Base-by-base conservation (phyloP, 495 filamentous ascomycete genomes). In the Penicillium steckii region DNA sequence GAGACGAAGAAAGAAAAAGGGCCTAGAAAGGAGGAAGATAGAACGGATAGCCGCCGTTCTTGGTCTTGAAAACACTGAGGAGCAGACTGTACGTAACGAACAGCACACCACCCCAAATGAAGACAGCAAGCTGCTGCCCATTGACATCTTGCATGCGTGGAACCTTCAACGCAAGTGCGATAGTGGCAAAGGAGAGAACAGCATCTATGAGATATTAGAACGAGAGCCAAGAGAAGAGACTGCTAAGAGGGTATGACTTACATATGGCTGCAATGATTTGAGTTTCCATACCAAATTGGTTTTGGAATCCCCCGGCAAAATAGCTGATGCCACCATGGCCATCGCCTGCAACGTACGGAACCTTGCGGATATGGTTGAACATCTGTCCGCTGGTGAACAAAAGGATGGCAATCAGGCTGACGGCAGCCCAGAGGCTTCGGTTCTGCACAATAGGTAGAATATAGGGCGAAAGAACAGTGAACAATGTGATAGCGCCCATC, bases 291-390 rank as follows among this genome's bases (percentile, higher is more conserved):
- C 95, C 94, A 65, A 87, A 96, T 66, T 99, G 94, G 64, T 86
- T 97, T 62, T 91, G 90, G 65, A 97, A 99, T 1, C 94, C 94
- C 40, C 82, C 82, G 3, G 95, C 94, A 69, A 97, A 93, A 69
- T 97, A 99, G 64, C 74, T 87, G 33, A 97, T 81, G 2, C 91
- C 91, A 7, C 95, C 95, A 40, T 78, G 81, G 4, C 89, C 90
- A 70, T 97, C 86, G 18, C 85, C 89, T 29, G 85, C 83, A 41
- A 97, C 90, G 63, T 99, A 99, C n/a, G 94, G 93, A 0, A 94
- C 91, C 63, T 91, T 91, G 48, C 94, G 81, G 65, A 99, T 99
- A 59, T 97, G 94, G 71, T 97, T 97, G 80, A 92, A 99, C 94
- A 99, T 98, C 66, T 97, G 91, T 12, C 95, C 94, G 56, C 86